These are phyloP conservation scores for Mycosphaerella sp. DNA, from an alignment of 2,329 filamentous ascomycete genomes.

Conservation along the genomic window DNA sequence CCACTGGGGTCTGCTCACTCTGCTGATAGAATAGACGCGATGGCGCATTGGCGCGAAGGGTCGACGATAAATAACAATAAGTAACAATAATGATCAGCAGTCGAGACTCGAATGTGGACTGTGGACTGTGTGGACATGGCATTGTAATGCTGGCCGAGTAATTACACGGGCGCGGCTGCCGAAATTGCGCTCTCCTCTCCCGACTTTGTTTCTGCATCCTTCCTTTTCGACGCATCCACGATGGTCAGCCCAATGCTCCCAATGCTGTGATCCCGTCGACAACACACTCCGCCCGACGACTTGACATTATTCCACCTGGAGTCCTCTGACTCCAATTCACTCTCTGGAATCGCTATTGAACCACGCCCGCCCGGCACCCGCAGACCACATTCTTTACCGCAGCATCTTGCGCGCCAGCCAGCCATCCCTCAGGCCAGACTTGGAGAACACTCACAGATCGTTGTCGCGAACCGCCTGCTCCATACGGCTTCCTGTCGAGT, in stretches of 20 bases:
- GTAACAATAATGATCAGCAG: not conserved
- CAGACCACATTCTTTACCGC: constrained; percentile 16
- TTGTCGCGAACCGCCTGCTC: constrained; percentile 5
- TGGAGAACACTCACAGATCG: constrained; percentile 5
- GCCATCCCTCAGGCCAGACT: constrained; percentile 5
- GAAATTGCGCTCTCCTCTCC: not conserved
- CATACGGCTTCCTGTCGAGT: not conserved
- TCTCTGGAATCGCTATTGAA: constrained; percentile 16
- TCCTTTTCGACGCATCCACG: constrained; percentile 3
- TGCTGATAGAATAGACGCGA: no score
- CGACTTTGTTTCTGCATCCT: not conserved
- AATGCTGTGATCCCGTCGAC: constrained; percentile 15
- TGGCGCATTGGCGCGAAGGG: no score
- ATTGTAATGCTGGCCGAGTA: not conserved
- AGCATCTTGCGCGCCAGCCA: constrained; percentile 13
- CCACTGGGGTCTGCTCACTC: no score
- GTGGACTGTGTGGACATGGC: not conserved
- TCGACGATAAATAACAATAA: no score
- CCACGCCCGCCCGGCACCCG: constrained; percentile 10
- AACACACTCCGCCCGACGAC: constrained; percentile 4
- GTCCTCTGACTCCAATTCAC: constrained; percentile 14
- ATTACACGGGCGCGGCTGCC: not conserved
- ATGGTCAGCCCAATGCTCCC: constrained; percentile 3
- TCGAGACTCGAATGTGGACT: no score
- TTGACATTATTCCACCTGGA: constrained; percentile 17